These are phyloP conservation scores for Kwoniella mangroviensis DNA, from an alignment of 768 basidiomycete species.

Conservation along the genomic window DNA sequence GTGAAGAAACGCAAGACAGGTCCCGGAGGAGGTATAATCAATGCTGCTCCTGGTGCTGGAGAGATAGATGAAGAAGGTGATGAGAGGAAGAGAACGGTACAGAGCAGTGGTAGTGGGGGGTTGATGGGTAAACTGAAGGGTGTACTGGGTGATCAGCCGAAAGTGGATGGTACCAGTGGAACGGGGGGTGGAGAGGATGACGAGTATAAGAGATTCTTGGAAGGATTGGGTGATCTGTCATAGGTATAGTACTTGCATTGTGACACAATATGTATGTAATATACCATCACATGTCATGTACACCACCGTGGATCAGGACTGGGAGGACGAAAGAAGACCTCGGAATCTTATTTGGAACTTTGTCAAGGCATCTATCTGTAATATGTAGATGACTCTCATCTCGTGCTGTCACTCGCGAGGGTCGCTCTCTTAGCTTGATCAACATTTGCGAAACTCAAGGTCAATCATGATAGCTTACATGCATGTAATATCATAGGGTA, in stretches of 20 bases:
- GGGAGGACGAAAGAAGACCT: too few species aligned
- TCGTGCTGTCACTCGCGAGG: too few species aligned
- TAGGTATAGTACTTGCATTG: conserved; percentile 3
- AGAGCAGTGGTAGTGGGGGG: conserved; percentile 15
- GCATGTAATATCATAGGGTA: too few species aligned
- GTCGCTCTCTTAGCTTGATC: too few species aligned
- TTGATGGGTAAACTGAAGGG: conserved; percentile 52
- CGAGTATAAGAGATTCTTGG: conserved; percentile 56
- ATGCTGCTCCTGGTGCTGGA: conserved; percentile 49
- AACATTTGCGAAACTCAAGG: too few species aligned
- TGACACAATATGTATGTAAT: background rate
- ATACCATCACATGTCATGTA: background rate
- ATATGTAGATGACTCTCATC: too few species aligned
- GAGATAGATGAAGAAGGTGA: conserved; percentile 46
- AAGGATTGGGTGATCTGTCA: conserved; percentile 47
- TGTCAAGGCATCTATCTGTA: too few species aligned
- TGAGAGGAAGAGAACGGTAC: conserved; percentile 23
- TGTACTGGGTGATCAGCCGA: conserved; percentile 40
- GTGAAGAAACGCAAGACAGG: conserved; percentile 72
- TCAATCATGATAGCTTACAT: too few species aligned
- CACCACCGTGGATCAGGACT: background rate
- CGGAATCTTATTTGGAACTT: too few species aligned
- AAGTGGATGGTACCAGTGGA: background rate
- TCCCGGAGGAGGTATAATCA: conserved; percentile 28
- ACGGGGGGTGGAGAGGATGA: conserved; percentile 34